Conservation (phyloP, 345 rosid genomes). For the Arabis alpina region DNA sequence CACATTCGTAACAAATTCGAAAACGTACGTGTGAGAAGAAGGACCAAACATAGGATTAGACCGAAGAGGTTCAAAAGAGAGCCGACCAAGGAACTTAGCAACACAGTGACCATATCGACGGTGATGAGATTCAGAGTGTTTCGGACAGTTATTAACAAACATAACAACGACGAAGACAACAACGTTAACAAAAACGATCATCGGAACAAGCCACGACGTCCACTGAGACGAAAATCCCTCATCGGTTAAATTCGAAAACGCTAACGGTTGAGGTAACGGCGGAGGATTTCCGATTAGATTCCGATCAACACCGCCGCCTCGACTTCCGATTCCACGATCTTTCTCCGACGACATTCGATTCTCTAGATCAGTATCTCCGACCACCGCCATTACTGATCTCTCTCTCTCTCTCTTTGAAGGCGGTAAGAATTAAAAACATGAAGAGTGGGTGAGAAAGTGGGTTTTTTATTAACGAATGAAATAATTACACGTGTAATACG, state of each 20-base stretch:
- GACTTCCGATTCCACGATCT: no score
- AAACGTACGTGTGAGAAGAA: slow-evolving; percentile 67
- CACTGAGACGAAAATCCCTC: no score
- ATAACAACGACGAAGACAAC: slow-evolving; percentile 62
- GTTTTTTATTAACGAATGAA: neutral
- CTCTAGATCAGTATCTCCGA: no score
- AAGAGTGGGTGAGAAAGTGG: slow-evolving; percentile 41
- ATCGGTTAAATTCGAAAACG: no score
- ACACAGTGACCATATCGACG: slow-evolving; percentile 56
- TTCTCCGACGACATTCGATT: no score
- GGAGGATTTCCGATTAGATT: no score
- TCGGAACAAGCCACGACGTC: slow-evolving; percentile 91
- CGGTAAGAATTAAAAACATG: slow-evolving; percentile 13
- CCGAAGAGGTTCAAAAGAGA: slow-evolving; percentile 81
- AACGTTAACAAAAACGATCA: slow-evolving; percentile 70
- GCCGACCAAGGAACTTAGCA: slow-evolving; percentile 72
- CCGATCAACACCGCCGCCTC: no score
- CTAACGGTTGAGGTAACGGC: no score
- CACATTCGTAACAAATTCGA: neutral
- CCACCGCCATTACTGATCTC: no score
- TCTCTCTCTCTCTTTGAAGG: no score
- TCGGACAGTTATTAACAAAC: slow-evolving; percentile 81
- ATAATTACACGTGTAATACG: slow-evolving; percentile 21
- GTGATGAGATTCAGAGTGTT: slow-evolving; percentile 42
- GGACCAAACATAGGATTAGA: slow-evolving; percentile 90